Evolutionary conservation across 2,329 filamentous ascomycete genomes (phyloP), one percentile per base, ranked within the genome.

Genomic region (Talaromyces sp.): DNA sequence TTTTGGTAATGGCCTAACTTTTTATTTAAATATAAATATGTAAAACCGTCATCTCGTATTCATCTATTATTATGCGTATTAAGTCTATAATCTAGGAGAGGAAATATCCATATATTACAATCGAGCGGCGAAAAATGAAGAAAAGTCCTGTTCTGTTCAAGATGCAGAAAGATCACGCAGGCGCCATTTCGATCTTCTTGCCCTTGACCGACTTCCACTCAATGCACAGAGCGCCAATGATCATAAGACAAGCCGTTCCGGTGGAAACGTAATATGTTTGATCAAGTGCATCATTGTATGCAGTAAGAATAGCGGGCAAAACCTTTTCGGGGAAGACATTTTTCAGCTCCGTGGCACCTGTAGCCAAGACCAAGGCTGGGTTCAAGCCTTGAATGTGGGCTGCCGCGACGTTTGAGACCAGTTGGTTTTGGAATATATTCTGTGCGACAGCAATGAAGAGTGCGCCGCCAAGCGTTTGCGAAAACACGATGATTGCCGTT

Each of bases 181-280:
- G 53, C 3, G 55, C 50, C 57, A 66, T 58, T n/a, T 71, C 68
- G 50, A 72, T 56, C 31, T 69, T 71, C 58, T 67, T 73, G 4
- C 70, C 72, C 64, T 75, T 77, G 27, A 78, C 73, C 4, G 71
- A 76, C 57, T 74, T 68, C 76, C 76, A 57, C 31, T 57, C 55
- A 24, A 57, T 51, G 21, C 43, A 31, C 17, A 32, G 14, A 1
- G 55, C 32, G 14, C 55, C 49, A 24, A 57, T 24, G n/a, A 57
- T 14, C 43, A 24, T 32, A 17, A 57, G 1, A 26, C 55, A 57
- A n/a, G 55, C 49, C 11, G 46, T 46, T 17, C 43, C 55, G 6
- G 31, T 13, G 1, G 55, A n/a, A 51, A 57, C 49, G 31, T 57
- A 50, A 13, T 35, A 57, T 24, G 49, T 32, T n/a, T 51, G 11